Percentiles rank a stretch among this genome's conserved stretches.
Conservation (phyloP, 306 rosid genomes). For the Lathyrus aphaca region DNA sequence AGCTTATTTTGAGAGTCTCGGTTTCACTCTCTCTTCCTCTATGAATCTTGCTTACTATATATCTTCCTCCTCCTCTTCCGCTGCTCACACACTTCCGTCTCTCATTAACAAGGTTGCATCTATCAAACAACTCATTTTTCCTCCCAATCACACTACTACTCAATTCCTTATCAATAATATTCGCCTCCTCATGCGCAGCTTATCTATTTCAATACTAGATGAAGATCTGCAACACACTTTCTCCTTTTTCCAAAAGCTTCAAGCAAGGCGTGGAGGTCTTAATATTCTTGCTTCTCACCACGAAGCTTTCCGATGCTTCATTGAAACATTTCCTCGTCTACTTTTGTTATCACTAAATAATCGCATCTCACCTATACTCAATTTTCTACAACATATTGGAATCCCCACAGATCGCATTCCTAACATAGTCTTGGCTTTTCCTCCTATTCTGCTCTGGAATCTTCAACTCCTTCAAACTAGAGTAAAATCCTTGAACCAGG, state of each 20-base stretch:
- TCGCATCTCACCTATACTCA: slow-evolving; percentile 52
- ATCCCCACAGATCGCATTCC: slow-evolving; percentile 50
- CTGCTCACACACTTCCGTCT: slow-evolving; percentile 53
- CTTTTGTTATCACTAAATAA: slow-evolving; percentile 61
- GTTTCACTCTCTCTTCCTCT: slow-evolving; percentile 74
- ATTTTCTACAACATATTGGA: slow-evolving; percentile 65
- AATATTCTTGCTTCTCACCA: slow-evolving; percentile 56
- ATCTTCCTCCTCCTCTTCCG: neutral
- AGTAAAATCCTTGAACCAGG: slow-evolving; percentile 68
- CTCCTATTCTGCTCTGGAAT: slow-evolving; percentile 65
- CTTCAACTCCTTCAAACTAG: slow-evolving; percentile 56
- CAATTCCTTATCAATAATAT: slow-evolving; percentile 54
- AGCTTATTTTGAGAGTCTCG: slow-evolving; percentile 76
- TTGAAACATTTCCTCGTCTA: slow-evolving; percentile 78
- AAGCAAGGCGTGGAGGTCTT: slow-evolving; percentile 86
- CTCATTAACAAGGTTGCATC: slow-evolving; percentile 69
- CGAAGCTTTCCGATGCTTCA: slow-evolving; percentile 54
- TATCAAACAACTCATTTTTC: slow-evolving; percentile 73
- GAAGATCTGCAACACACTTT: slow-evolving; percentile 79
- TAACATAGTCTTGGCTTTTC: slow-evolving; percentile 59
- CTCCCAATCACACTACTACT: slow-evolving; percentile 41
- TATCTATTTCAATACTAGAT: slow-evolving; percentile 69
- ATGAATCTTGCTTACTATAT: slow-evolving; percentile 76
- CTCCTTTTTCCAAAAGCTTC: slow-evolving; percentile 84
- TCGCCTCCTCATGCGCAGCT: slow-evolving; percentile 65